A percentile compares a stretch with the other conserved stretches of the same genome.
phyloP scores from a whole-genome alignment of 371 early-diverging fungal species.

The Apophysomyces trapeziformis region DNA sequence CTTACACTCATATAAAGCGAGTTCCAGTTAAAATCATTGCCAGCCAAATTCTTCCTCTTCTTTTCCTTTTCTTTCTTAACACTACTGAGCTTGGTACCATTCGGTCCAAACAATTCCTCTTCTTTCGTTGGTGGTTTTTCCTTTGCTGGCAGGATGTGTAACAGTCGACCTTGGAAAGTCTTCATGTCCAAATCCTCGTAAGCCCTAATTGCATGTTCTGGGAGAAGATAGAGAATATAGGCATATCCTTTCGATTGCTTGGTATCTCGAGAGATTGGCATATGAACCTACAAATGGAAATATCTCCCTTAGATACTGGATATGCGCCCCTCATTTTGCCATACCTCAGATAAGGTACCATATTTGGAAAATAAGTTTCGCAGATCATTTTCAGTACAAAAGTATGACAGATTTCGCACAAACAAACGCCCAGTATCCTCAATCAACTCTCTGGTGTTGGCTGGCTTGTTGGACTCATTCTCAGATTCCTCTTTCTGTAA shows the following conservation, averaged over 20 bases:
- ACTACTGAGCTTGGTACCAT: constrained; percentile 61
- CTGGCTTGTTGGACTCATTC: constrained; percentile 13
- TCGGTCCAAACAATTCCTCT: constrained; percentile 62
- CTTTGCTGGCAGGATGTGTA: constrained; percentile 86
- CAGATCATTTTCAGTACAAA: constrained; percentile 88
- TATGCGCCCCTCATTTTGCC: not conserved
- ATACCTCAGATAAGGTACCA: constrained; percentile 89
- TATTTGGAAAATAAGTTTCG: constrained; percentile 76
- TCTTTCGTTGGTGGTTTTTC: constrained; percentile 78
- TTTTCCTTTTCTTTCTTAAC: constrained; percentile 84
- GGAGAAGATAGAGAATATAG: constrained; percentile 83
- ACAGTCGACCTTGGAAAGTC: constrained; percentile 89
- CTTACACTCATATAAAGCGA: constrained; percentile 91
- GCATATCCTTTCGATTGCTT: constrained; percentile 95
- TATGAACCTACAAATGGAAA: constrained; percentile 63
- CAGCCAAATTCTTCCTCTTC: constrained; percentile 76
- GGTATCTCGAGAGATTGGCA: constrained; percentile 91
- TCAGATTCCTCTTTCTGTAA: constrained; percentile 13
- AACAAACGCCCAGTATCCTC: constrained; percentile 94
- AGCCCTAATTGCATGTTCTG: constrained; percentile 94
- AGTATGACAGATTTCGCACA: constrained; percentile 90
- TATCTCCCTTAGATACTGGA: not conserved
- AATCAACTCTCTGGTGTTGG: constrained; percentile 66
- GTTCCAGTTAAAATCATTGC: constrained; percentile 94
- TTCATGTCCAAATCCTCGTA: constrained; percentile 78